These are phyloP conservation scores for Phallus indusiatus DNA, from an alignment of 768 basidiomycete genomes.

Conservation along the genomic window DNA sequence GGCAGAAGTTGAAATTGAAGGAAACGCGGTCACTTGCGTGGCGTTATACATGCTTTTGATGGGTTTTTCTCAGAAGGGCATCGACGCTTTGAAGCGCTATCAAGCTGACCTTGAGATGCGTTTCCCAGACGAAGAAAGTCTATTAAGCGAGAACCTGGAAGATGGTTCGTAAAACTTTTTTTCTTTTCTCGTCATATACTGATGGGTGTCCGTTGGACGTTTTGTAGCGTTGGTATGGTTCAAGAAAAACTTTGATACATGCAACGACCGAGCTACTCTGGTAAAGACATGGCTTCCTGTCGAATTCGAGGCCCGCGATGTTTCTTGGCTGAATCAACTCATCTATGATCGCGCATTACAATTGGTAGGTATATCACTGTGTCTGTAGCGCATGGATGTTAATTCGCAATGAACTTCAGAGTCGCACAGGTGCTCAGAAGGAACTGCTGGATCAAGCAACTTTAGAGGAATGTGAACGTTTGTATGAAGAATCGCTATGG, in stretches of 20 bases:
- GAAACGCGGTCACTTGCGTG: constrained; percentile 76
- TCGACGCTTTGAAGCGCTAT: constrained; percentile 67
- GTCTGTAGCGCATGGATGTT: constrained; percentile 1
- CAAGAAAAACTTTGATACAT: constrained; percentile 88
- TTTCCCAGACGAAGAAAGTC: constrained; percentile 64
- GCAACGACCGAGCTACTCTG: constrained; percentile 81
- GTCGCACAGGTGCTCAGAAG: constrained; percentile 84
- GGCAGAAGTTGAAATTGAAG: constrained; percentile 72
- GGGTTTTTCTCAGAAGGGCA: constrained; percentile 89
- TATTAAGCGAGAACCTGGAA: constrained; percentile 71
- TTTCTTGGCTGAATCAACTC: constrained; percentile 80
- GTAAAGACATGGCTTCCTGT: constrained; percentile 83
- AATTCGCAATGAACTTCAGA: constrained; percentile 36
- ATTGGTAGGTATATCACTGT: constrained; percentile 45
- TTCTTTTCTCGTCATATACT: not conserved
- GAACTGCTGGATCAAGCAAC: constrained; percentile 77
- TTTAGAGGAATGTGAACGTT: constrained; percentile 79
- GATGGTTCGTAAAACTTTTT: constrained; percentile 42
- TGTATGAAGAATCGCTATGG: constrained; percentile 94
- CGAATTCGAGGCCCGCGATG: constrained; percentile 67
- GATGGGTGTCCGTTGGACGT: not conserved
- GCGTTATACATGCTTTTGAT: constrained; percentile 87
- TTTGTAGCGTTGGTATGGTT: constrained; percentile 75
- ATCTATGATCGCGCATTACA: constrained; percentile 87
- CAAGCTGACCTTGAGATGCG: constrained; percentile 79